Conservation (phyloP, 1,284 basidiomycete species). For the Athelia psychrophila region DNA sequence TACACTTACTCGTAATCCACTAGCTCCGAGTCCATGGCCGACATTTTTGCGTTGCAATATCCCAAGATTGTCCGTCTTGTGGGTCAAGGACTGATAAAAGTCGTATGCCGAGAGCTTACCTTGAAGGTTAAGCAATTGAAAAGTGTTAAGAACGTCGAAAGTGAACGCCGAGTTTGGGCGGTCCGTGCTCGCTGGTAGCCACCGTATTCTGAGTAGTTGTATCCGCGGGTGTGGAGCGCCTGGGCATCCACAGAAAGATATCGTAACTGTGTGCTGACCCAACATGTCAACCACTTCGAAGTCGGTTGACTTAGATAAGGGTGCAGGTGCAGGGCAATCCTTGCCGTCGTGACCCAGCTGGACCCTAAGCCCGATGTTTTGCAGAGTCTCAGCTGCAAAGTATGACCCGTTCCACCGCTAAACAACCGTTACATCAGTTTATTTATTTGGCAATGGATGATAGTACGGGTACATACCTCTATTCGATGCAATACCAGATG, state of each 20-base stretch:
- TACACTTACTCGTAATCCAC: too few species aligned
- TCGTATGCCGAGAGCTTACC: too few species aligned
- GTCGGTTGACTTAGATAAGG: not conserved
- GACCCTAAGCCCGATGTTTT: slow-evolving; percentile 1
- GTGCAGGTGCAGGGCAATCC: not conserved
- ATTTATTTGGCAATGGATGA: not conserved
- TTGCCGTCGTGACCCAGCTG: slow-evolving; percentile 2
- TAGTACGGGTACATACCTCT: not conserved
- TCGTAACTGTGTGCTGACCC: slow-evolving; percentile 12
- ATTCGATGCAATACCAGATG: not conserved
- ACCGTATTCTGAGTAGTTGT: too few species aligned
- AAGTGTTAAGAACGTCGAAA: too few species aligned
- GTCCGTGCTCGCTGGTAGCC: too few species aligned
- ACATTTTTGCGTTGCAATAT: too few species aligned
- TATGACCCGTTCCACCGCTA: not conserved
- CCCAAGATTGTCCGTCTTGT: too few species aligned
- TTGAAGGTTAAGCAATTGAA: too few species aligned
- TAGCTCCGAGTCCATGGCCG: too few species aligned
- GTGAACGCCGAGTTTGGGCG: too few species aligned
- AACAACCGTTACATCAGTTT: not conserved
- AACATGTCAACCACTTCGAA: slow-evolving; percentile 14
- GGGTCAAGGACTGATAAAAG: too few species aligned
- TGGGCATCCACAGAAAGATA: slow-evolving; percentile 15
- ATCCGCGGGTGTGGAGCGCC: too few species aligned
- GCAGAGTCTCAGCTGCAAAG: not conserved